These are phyloP conservation scores for Coniosporium tulheliwenetii DNA, from an alignment of 2,329 filamentous ascomycete genomes.

Conservation along the genomic window DNA sequence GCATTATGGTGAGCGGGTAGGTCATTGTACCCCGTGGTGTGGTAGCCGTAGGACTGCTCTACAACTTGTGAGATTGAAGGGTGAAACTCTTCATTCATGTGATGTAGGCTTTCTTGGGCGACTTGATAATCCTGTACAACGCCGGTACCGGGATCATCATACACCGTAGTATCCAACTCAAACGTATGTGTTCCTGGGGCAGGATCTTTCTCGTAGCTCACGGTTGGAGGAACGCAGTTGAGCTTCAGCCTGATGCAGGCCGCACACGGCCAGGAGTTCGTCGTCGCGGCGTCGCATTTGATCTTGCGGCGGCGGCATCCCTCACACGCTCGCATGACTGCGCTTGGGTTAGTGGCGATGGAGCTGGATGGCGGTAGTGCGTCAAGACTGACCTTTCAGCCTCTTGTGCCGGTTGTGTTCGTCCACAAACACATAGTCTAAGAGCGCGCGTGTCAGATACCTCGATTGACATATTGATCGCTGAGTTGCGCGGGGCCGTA, in stretches of 20 bases:
- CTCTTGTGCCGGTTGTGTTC: constrained; percentile 97
- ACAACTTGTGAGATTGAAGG: neutral
- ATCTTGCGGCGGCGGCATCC: constrained; percentile 92
- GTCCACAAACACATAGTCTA: constrained; percentile 98
- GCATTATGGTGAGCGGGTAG: constrained; percentile 15
- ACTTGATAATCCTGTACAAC: neutral
- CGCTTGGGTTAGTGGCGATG: neutral
- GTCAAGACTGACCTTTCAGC: constrained; percentile 55
- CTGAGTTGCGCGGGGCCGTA: constrained; percentile 30
- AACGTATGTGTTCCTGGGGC: neutral
- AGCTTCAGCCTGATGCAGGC: constrained; percentile 85
- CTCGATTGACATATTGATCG: neutral
- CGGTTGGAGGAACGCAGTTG: constrained; percentile 79
- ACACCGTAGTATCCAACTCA: neutral
- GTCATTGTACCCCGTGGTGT: constrained; percentile 5
- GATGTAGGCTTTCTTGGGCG: neutral
- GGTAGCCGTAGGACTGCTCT: neutral
- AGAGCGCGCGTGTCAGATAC: constrained; percentile 3
- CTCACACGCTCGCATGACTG: constrained; percentile 95
- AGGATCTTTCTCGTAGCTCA: constrained; percentile 51
- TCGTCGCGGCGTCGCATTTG: constrained; percentile 93
- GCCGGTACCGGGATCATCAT: neutral
- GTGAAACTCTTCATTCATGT: neutral
- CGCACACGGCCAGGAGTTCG: constrained; percentile 94
- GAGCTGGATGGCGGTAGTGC: constrained; percentile 1